Evolutionary conservation across 1,139 yeast genomes (phyloP).

Genomic region (Geotrichum candidum): DNA sequence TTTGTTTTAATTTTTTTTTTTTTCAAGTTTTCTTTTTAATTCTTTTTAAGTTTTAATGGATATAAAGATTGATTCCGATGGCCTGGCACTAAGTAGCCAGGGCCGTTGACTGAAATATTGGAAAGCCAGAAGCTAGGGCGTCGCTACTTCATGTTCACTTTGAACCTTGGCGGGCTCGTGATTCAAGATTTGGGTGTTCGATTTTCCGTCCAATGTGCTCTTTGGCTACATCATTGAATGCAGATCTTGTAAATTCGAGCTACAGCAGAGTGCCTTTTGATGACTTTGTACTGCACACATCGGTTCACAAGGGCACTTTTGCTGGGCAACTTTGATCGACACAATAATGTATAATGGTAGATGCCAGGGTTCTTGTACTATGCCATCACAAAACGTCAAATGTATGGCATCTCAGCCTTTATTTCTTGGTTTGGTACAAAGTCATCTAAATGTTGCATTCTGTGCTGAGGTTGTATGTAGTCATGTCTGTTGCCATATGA

Average conservation of each 20-base stretch:
- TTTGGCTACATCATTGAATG: neutral
- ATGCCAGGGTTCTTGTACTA: neutral
- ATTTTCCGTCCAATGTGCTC: neutral
- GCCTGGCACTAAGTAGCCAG: neutral
- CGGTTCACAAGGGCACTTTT: too few relatives aligned
- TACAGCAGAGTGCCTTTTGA: neutral
- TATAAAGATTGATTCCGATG: neutral
- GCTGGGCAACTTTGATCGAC: too few relatives aligned
- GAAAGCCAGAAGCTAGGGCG: neutral
- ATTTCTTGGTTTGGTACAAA: too few relatives aligned
- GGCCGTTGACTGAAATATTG: neutral
- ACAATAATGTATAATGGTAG: too few relatives aligned
- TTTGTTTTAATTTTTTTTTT: too few relatives aligned
- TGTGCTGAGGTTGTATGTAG: too few relatives aligned
- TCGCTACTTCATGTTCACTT: neutral
- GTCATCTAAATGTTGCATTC: neutral
- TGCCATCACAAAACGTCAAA: neutral
- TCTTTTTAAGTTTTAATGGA: neutral
- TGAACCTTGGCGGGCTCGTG: neutral
- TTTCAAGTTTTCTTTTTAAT: neutral
- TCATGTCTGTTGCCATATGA: too few relatives aligned
- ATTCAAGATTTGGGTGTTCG: neutral
- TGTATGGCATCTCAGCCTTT: too few relatives aligned
- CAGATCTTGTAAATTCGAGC: neutral
- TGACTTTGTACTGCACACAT: neutral